Evolutionary conservation across 2,329 filamentous ascomycete genomes (phyloP), one percentile per base, ranked within the genome.

Genomic region (Alternaria triticina): DNA sequence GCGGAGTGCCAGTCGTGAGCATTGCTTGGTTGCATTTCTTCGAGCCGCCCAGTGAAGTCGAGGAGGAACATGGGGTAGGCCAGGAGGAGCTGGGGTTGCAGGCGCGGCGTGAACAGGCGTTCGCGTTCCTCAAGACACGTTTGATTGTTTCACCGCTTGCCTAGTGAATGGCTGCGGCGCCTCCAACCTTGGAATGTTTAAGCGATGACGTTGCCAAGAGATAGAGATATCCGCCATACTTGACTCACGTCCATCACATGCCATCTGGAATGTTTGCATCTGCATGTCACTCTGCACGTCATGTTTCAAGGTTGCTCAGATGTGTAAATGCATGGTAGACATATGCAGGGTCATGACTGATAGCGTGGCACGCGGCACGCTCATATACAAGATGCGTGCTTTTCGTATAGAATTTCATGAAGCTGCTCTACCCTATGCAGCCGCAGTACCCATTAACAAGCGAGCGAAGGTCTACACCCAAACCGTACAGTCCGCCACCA

Each of bases 11-110:
- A 77, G 78, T 77, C 74, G 72, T 71, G 70, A 69, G 76, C 78
- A 80, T 80, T 69, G 76, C 76, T 79, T 72, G 76, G 68, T 68
- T 67, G 77, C 78, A 80, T 80, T 61, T 71, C 77, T 79, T 70
- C 62, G 64, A 61, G 62, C 55, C 54, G 62, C 46, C 63, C 66
- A 36, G 55, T 65, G 54, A 65, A 54, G 54, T 45, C 61, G 58
- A 57, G 44, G 30, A 59, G 57, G 46, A 25, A 65, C 68, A 70
- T 70, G 66, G 61, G 52, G 60, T 54, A 64, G 57, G 30, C 50
- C 50, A 47, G 59, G 59, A 60, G 58, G 58, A 62, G 58, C 59
- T 58, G 58, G 49, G 49, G 51, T 51, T 22, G 46, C 47, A 50
- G 45, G 57, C 62, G 68, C 64, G 59, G 66, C 61, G 52, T 60